phyloP scores from a whole-genome alignment of 257 asterid genomes.

The Solanum sitiens region DNA sequence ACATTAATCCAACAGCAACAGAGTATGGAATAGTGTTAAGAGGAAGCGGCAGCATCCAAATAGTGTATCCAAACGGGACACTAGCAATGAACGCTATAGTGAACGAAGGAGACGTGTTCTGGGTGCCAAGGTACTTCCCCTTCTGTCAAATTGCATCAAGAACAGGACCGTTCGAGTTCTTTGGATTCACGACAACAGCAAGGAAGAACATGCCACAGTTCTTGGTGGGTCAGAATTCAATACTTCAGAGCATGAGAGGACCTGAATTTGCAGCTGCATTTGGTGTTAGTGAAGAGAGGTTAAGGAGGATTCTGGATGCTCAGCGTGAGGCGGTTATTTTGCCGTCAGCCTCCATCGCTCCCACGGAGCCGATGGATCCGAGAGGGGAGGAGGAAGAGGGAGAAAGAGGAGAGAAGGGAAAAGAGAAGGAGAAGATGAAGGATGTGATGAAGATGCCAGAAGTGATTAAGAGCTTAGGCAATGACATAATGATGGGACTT shows the following conservation, averaged over 20 bases:
- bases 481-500: constrained; percentile 23
- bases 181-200: constrained; percentile 75
- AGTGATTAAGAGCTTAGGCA: constrained; percentile 24
- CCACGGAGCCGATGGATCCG: constrained; percentile 9
- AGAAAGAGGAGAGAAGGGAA: background rate
- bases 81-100: constrained; percentile 77
- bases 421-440: background rate
- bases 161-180: constrained; percentile 70
- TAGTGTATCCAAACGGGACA: constrained; percentile 68
- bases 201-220: constrained; percentile 67
- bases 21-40: constrained; percentile 62
- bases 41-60: constrained; percentile 53
- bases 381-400: background rate
- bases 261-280: constrained; percentile 67
- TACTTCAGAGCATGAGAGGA: constrained; percentile 43
- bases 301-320: constrained; percentile 23
- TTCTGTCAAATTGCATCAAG: constrained; percentile 90
- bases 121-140: constrained; percentile 72
- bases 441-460: background rate
- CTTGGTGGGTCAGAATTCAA: constrained; percentile 52
- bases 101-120: constrained; percentile 61
- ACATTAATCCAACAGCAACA: constrained; percentile 63
- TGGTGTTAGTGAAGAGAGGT: constrained; percentile 47
- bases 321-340: constrained; percentile 45
- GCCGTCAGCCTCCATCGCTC: constrained; percentile 40